Evolutionary conservation across 495 filamentous ascomycete genomes (phyloP).

Genomic region (Delitschia confertaspora): DNA sequence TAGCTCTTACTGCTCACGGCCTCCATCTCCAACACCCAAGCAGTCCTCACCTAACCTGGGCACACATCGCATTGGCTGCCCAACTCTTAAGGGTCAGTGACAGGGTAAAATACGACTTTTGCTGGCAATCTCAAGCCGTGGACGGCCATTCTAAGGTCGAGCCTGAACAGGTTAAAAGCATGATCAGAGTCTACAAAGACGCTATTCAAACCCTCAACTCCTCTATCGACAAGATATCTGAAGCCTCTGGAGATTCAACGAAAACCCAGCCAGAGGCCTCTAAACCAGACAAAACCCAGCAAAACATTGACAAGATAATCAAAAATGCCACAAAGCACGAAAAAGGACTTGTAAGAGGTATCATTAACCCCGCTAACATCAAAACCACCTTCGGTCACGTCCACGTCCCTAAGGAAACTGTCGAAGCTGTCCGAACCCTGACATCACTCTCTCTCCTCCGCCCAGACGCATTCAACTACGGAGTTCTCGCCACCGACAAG

Average conservation of each 20-base stretch:
- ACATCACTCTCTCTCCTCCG: slow-evolving; percentile 81
- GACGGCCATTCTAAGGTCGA: too few species aligned
- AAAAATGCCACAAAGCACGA: slow-evolving; percentile 55
- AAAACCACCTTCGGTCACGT: slow-evolving; percentile 80
- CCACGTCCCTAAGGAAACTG: slow-evolving; percentile 68
- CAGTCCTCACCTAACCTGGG: slow-evolving; percentile 1
- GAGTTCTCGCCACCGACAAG: slow-evolving; percentile 82
- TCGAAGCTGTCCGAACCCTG: slow-evolving; percentile 79
- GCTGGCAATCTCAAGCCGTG: too few species aligned
- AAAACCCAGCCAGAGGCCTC: neutral
- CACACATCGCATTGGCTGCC: slow-evolving; percentile 28
- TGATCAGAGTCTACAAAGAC: too few species aligned
- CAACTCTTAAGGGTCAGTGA: slow-evolving; percentile 26
- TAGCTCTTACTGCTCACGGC: slow-evolving; percentile 32
- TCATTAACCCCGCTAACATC: slow-evolving; percentile 71
- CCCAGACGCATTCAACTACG: slow-evolving; percentile 92
- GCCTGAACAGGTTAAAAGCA: too few species aligned
- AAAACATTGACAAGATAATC: slow-evolving; percentile 26
- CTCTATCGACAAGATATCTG: too few species aligned
- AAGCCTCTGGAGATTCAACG: too few species aligned
- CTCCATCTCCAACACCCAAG: slow-evolving; percentile 7
- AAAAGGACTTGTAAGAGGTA: slow-evolving; percentile 69
- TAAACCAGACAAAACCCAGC: slow-evolving; percentile 23
- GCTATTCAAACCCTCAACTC: too few species aligned
- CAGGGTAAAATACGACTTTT: slow-evolving; percentile 16